Base-by-base conservation (phyloP, 768 basidiomycete species). In the Melanogaster broomeanus region DNA sequence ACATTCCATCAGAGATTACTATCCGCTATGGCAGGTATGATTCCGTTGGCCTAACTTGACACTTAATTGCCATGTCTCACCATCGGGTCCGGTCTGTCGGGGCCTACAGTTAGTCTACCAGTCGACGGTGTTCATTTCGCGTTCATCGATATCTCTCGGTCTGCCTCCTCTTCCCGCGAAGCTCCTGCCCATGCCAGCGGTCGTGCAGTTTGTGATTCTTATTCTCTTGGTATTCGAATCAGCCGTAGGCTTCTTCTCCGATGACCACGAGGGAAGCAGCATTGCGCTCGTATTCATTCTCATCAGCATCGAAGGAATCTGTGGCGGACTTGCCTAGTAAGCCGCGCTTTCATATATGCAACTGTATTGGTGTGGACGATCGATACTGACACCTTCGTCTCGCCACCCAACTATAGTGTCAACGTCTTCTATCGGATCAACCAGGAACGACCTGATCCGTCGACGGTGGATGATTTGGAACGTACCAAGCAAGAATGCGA, bases 271-370 rank as follows among this genome's bases (percentile, higher is more conserved):
- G 31, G 73, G 73, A 16, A 47, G 76, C 37, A 84, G 77, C 52
- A 82, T 93, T 55, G 61, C 76, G 15, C 61, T 85, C 19, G 87
- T 92, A 3, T 90, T 93, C 63, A 33, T 82, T 11, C 78, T 97
- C 41, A 85, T 99, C 60, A 84, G 88, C 56, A 53, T 92, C 8
- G 96, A 99, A 67, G 96, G 96, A 3, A 76, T 97, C 39, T 96
- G 93, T 57, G 96, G 96, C 27, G 96, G 96, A 5, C 76, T 88
- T 11, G 93, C 92, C 15, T 98, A 97, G 91, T 92, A 61, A 65
- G 89, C 77, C 38, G 16, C 35, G 28, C 15, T 44, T 4, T 49
- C 9, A 24, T 16, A 12, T 27, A 12, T 22, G n/a, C 2, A 22
- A 28, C 3, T 9, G 19, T 24, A n/a, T n/a, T n/a, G n/a, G 13